These are phyloP conservation scores for Corylus heterophylla DNA, from an alignment of 306 rosid species.

Conservation along the genomic window DNA sequence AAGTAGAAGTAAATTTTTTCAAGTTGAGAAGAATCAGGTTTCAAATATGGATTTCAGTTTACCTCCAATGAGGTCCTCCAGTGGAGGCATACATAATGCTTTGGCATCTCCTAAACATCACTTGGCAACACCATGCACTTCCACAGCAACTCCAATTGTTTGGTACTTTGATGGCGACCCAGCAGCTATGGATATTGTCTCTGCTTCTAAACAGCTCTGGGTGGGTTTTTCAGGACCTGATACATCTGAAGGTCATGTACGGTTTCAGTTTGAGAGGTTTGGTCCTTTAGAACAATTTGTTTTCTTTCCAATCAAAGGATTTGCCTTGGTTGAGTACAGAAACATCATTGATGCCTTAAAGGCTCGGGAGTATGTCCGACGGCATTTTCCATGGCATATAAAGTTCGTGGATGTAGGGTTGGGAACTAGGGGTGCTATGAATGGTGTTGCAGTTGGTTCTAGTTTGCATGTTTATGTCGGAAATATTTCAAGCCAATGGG, in stretches of 20 bases:
- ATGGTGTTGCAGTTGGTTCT: constrained; percentile 86
- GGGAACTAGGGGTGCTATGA: constrained; percentile 80
- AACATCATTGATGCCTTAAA: constrained; percentile 75
- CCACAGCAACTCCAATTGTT: constrained; percentile 46
- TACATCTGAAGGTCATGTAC: constrained; percentile 72
- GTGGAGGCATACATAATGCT: constrained; percentile 55
- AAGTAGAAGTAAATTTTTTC: constrained; percentile 46
- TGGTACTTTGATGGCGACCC: constrained; percentile 92
- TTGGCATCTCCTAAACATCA: constrained; percentile 64
- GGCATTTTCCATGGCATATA: constrained; percentile 73
- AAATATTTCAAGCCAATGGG: constrained; percentile 79
- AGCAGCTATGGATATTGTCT: constrained; percentile 73
- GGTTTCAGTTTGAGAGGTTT: constrained; percentile 87
- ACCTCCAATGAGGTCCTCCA: constrained; percentile 59
- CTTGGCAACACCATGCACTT: constrained; percentile 44
- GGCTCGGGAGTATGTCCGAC: constrained; percentile 69
- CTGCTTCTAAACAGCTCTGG: constrained; percentile 94
- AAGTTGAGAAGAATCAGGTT: constrained; percentile 59
- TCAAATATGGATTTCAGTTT: constrained; percentile 50
- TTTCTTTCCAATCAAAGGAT: constrained; percentile 70
- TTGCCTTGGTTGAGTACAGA: constrained; percentile 83
- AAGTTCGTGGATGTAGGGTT: constrained; percentile 89
- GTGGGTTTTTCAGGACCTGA: constrained; percentile 66
- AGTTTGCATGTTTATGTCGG: constrained; percentile 76
- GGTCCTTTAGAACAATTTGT: constrained; percentile 72